Conservation (phyloP, 2,329 filamentous ascomycete species). For the Ambrosiella beaveri region DNA sequence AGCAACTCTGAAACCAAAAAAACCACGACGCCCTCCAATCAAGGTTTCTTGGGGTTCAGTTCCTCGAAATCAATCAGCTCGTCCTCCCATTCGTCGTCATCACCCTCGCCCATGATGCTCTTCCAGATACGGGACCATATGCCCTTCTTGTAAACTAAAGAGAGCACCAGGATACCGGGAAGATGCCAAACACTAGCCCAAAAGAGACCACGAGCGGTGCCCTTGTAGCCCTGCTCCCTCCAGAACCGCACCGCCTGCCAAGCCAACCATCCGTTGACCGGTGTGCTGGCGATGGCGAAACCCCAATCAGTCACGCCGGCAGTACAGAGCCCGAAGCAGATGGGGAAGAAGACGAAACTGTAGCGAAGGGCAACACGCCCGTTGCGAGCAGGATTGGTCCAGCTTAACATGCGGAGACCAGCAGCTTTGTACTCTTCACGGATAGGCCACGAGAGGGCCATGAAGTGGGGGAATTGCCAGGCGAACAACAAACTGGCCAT, state of each 20-base stretch:
- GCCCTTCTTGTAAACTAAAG: slow-evolving; percentile 84
- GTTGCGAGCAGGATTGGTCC: slow-evolving; percentile 75
- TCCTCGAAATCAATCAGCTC: slow-evolving; percentile 27
- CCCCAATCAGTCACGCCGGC: slow-evolving; percentile 69
- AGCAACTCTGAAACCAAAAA: neutral
- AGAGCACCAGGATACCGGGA: slow-evolving; percentile 74
- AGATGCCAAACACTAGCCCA: slow-evolving; percentile 98
- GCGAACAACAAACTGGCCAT: slow-evolving; percentile 70
- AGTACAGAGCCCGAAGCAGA: slow-evolving; percentile 66
- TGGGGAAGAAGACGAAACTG: slow-evolving; percentile 66
- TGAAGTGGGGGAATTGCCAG: slow-evolving; percentile 98
- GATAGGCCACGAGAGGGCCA: slow-evolving; percentile 77
- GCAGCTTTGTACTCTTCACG: slow-evolving; percentile 70
- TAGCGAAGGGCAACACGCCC: slow-evolving; percentile 78
- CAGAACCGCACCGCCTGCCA: slow-evolving; percentile 70
- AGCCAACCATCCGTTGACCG: slow-evolving; percentile 74
- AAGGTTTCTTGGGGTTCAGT: neutral
- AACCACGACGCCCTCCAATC: neutral
- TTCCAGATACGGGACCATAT: slow-evolving; percentile 73
- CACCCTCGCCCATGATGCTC: slow-evolving; percentile 40
- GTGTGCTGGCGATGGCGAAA: slow-evolving; percentile 63
- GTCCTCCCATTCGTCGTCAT: slow-evolving; percentile 41
- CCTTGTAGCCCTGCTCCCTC: slow-evolving; percentile 57
- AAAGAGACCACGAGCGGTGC: slow-evolving; percentile 70
- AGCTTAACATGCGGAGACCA: slow-evolving; percentile 58